phyloP scores from a whole-genome alignment of 2,329 filamentous ascomycete genomes.

The Fusarium sp. region DNA sequence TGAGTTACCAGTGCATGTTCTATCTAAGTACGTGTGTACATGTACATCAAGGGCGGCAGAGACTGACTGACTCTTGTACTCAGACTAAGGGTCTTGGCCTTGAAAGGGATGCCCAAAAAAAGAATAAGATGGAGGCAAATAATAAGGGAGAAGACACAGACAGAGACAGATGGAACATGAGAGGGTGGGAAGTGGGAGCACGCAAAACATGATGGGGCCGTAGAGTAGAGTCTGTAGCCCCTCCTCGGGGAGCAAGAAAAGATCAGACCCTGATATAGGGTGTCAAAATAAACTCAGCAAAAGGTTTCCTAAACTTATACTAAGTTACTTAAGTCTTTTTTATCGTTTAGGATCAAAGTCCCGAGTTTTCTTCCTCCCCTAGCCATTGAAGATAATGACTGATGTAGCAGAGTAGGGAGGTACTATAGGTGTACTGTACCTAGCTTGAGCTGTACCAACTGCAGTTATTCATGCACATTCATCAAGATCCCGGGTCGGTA shows the following conservation, averaged over 20 bases:
- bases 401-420: not conserved
- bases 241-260: no score
- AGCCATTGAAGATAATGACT: slow-evolving; percentile 9
- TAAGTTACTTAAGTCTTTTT: no score
- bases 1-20: not conserved
- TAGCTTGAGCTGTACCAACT: not conserved
- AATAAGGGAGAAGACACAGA: not conserved
- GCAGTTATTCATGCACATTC: slow-evolving; percentile 13
- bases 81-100: slow-evolving; percentile 19
- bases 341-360: no score
- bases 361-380: no score
- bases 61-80: slow-evolving; percentile 16
- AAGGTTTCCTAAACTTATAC: no score
- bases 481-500: slow-evolving; percentile 16
- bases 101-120: slow-evolving; percentile 5
- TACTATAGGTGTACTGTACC: not conserved
- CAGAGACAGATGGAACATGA: not conserved
- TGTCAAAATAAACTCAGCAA: no score
- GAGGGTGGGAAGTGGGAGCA: slow-evolving; percentile 21
- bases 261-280: no score
- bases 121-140: slow-evolving; percentile 5
- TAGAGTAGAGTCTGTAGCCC: not conserved
- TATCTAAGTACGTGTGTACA: not conserved
- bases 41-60: slow-evolving; percentile 7
- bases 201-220: slow-evolving; percentile 6